These are phyloP conservation scores for Russula sp. DNA, from an alignment of 768 basidiomycete species.

Conservation along the genomic window DNA sequence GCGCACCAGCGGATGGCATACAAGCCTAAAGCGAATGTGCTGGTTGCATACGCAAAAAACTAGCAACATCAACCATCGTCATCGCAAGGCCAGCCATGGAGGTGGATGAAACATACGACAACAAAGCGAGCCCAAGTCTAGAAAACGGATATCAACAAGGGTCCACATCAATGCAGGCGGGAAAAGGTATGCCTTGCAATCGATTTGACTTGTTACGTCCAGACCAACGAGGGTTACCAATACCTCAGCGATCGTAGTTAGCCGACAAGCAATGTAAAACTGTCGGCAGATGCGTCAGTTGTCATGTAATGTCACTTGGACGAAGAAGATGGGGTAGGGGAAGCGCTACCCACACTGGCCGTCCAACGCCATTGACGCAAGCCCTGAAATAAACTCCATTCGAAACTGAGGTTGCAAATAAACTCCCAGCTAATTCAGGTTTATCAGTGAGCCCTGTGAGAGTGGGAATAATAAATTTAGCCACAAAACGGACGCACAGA, in stretches of 20 bases:
- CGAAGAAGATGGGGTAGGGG: background rate
- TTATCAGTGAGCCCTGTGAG: background rate
- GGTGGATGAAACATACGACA: background rate
- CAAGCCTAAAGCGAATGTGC: constrained; percentile 11
- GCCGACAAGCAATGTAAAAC: constrained; percentile 17
- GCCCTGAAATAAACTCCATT: constrained; percentile 11
- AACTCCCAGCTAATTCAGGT: constrained; percentile 19
- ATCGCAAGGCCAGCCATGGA: background rate
- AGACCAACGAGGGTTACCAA: constrained; percentile 14
- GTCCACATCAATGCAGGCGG: too few species aligned
- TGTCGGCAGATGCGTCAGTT: background rate
- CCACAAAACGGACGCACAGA: constrained; percentile 12
- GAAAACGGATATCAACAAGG: background rate
- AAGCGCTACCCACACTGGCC: background rate
- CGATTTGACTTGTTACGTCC: constrained; percentile 1
- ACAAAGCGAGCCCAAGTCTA: constrained; percentile 9
- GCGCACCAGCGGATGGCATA: constrained; percentile 19
- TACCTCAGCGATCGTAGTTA: constrained; percentile 10
- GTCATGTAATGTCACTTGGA: background rate
- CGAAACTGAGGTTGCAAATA: constrained; percentile 16
- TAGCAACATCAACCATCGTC: background rate
- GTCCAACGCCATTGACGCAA: constrained; percentile 24
- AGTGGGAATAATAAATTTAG: too few species aligned
- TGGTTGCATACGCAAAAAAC: constrained; percentile 14
- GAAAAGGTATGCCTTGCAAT: constrained; percentile 13